Base-by-base conservation (phyloP, 495 filamentous ascomycete species). In the Penicillium daleae region DNA sequence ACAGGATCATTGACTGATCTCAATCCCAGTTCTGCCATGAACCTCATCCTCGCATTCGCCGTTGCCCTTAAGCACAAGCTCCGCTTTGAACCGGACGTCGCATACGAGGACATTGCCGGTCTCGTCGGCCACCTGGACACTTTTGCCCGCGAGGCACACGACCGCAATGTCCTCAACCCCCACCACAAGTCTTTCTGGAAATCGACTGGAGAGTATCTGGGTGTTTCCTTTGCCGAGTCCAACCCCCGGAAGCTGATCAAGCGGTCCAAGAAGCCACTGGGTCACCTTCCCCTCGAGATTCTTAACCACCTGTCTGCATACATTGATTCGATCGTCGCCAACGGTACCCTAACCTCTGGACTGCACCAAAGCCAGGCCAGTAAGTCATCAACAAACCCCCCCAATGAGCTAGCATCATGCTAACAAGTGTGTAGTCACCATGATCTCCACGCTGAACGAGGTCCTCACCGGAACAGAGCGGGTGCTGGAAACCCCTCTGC, bases 21-120 rank as follows among this genome's bases (percentile, higher is more conserved):
- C 29, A 22, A 8, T 0, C 49, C 33, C 63, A 87, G 86, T 44
- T 87, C 91, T 2, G 90, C 87, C 3, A 84, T 95, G 71, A 95
- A 96, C 72, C 84, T 96, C 40, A 82, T 95, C 60, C 82, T 92
- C 19, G 91, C 90, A 3, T 97, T 90, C 70, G 82, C 89, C 32
- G 82, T 91, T 8, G 74, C 92, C 0, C 80, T 94, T 54, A 96
- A 94, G 71, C 92, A 94, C 78, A 89, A 87, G 69, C 85, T 97
- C n/a, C 90, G 92, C 26, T 93, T 93, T 69, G 92, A 97, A 68
- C 90, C 92, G 0, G 92, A 90, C 73, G 85, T 89, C 22, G 86
- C 88, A 58, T 94, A 96, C 68, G 82, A 57, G 79, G 85, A 75
- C 85, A 79, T 66, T 82, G 87, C 60, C 83, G 88, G 63, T 59